Evolutionary conservation across 768 basidiomycete species (phyloP).

Genomic region (Suillus occidentalis): DNA sequence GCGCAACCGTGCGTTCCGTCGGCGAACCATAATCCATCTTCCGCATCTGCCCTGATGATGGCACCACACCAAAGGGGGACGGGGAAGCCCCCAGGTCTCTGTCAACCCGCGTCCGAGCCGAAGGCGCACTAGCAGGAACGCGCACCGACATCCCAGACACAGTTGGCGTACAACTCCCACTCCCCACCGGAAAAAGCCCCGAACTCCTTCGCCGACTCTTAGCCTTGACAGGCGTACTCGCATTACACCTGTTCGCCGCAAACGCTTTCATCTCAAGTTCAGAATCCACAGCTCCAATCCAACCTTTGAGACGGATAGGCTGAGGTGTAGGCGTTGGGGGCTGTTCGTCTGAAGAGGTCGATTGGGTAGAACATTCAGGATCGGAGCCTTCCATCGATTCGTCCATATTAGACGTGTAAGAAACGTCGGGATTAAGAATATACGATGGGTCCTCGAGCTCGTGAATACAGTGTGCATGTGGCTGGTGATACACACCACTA

Average conservation of each 20-base stretch:
- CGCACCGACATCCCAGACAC: neutral
- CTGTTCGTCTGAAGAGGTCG: neutral
- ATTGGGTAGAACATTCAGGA: neutral
- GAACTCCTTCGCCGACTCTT: slow-evolving; percentile 10
- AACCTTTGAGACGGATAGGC: slow-evolving; percentile 50
- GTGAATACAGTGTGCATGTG: slow-evolving; percentile 49
- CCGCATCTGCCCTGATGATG: neutral
- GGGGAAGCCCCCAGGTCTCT: neutral
- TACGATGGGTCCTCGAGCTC: slow-evolving; percentile 44
- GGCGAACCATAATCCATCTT: slow-evolving; percentile 34
- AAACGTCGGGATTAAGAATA: slow-evolving; percentile 15
- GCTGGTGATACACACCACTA: slow-evolving; percentile 11
- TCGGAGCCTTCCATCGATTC: slow-evolving; percentile 4
- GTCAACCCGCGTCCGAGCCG: neutral
- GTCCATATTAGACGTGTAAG: slow-evolving; percentile 7
- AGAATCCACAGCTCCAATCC: slow-evolving; percentile 55
- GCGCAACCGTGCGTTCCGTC: slow-evolving; percentile 45
- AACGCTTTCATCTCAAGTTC: slow-evolving; percentile 52
- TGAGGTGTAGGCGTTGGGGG: slow-evolving; percentile 23
- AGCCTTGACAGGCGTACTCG: slow-evolving; percentile 29
- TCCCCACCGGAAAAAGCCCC: neutral
- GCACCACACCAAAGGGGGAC: neutral
- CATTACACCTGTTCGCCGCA: slow-evolving; percentile 34
- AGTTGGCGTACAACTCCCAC: slow-evolving; percentile 3
- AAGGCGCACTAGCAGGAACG: neutral